Evolutionary conservation across 805 yeast species (phyloP), one percentile per base, ranked within the genome.

Genomic region (Hyphopichia homilentoma): DNA sequence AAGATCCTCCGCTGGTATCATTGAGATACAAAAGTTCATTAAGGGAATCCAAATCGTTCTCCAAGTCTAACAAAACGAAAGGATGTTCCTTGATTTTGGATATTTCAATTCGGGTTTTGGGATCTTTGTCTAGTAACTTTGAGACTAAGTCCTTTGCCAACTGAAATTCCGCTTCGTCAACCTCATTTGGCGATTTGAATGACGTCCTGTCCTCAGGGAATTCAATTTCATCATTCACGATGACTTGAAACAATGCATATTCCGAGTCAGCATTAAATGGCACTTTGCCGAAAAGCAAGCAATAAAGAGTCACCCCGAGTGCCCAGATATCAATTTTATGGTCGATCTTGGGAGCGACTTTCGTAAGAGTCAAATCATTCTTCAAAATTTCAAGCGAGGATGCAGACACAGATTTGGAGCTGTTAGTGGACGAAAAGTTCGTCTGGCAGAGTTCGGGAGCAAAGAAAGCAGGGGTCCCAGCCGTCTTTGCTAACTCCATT

Each of bases 241-340:
- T 93, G 8, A 79, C 87, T 36, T 82, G 81, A 57, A 90, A 89
- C 32, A 93, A 66, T 37, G 83, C 94, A 60, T 74, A 90, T 49
- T 88, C 96, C 20, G 85, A 79, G 29, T 79, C 88, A 1, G 89
- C 95, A 50, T 81, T 77, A 54, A 90, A 93, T 2, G 98, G 98
- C 27, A 93, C 74, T 41, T 73, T 70, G 7, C 98, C 98, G 61
- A 85, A 90, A 9, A 90, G 52, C 23, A 93, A 61, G 53, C 97
- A 89, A 57, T 79, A 93, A 12, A 93, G 61, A 0, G 97, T 89
- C 5, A 90, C 88, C 7, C 98, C 98, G 14, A 88, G 59, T 0
- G 98, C 95, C 98, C 98, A 93, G n/a, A 90, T 83, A 60, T 93
- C 98, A 34, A 93, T 84, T 56, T 84, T 87, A 52, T 80, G 70